Conservation (phyloP, 139 green algal species). For the Volvox africanus region DNA sequence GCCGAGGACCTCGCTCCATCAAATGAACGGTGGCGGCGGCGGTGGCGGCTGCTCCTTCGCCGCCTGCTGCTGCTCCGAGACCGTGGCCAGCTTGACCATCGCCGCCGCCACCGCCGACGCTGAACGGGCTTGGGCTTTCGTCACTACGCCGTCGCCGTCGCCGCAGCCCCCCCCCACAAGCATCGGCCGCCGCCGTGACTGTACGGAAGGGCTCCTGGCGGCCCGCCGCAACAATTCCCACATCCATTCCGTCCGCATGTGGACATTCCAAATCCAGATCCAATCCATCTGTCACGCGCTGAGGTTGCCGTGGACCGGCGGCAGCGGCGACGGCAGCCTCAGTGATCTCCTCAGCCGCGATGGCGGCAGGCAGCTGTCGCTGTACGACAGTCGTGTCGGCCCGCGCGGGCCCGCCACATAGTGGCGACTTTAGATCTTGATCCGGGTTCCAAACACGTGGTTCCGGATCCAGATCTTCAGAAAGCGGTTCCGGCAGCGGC, state of each 20-base stretch:
- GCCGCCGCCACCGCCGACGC: background rate
- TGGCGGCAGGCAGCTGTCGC: background rate
- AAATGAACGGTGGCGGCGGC: background rate
- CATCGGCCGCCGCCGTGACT: background rate
- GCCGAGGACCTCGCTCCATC: background rate
- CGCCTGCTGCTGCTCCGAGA: background rate
- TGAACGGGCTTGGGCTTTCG: background rate
- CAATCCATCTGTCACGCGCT: background rate
- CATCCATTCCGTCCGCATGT: background rate
- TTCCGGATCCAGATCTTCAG: slow-evolving; percentile 3
- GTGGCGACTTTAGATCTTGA: background rate
- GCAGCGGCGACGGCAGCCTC: background rate
- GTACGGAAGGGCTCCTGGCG: background rate
- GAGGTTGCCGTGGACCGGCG: background rate
- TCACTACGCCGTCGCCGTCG: background rate
- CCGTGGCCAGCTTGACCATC: background rate
- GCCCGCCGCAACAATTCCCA: background rate
- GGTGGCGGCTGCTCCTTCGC: background rate
- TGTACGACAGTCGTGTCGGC: background rate
- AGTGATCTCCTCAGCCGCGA: background rate
- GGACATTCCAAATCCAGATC: background rate
- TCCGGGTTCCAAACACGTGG: background rate
- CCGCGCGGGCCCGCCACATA: too few relatives aligned
- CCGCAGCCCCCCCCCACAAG: background rate
- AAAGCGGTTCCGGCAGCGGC: slow-evolving; percentile 4